Evolutionary conservation across 192 early-diverging fungal genomes (phyloP).

Genomic region (Coemansia sp.): DNA sequence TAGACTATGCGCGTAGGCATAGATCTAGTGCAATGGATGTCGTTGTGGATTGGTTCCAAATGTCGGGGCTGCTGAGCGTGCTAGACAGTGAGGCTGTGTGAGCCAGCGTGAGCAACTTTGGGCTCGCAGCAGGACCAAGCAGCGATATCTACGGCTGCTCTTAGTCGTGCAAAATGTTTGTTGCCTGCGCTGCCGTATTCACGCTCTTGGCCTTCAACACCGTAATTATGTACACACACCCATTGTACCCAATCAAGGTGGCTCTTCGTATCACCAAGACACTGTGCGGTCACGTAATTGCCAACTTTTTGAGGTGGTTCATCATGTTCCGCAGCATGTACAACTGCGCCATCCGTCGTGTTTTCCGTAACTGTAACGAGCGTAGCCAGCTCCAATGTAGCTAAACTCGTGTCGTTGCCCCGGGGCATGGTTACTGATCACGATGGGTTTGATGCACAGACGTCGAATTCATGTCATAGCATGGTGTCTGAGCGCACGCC

Average conservation of each 20-base stretch:
- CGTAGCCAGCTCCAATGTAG: conserved; percentile 15
- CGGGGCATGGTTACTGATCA: conserved; percentile 22
- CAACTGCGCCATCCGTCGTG: conserved; percentile 42
- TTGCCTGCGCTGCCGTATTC: conserved; percentile 43
- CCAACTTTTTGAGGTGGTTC: conserved; percentile 55
- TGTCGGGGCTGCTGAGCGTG: no score
- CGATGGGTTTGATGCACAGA: conserved; percentile 31
- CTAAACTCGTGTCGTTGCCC: conserved; percentile 30
- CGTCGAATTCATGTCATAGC: conserved; percentile 36
- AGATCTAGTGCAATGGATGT: no score
- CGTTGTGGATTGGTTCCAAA: no score
- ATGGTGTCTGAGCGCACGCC: not conserved
- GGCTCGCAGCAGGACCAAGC: no score
- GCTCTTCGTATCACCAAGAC: conserved; percentile 29
- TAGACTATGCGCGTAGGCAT: no score
- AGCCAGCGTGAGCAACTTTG: no score
- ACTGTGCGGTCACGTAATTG: conserved; percentile 27
- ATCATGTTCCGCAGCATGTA: conserved; percentile 53
- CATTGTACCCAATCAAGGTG: conserved; percentile 31
- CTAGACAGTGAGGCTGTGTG: no score
- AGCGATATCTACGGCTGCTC: no score
- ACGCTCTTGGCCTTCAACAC: conserved; percentile 46
- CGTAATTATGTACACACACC: conserved; percentile 36
- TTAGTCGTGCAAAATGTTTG: conserved; percentile 35
- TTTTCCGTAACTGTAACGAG: conserved; percentile 41